Percentiles rank a stretch among this genome's conserved stretches.
Conservation (phyloP, 1,284 basidiomycete genomes). For the Leccinum griseonigrum region DNA sequence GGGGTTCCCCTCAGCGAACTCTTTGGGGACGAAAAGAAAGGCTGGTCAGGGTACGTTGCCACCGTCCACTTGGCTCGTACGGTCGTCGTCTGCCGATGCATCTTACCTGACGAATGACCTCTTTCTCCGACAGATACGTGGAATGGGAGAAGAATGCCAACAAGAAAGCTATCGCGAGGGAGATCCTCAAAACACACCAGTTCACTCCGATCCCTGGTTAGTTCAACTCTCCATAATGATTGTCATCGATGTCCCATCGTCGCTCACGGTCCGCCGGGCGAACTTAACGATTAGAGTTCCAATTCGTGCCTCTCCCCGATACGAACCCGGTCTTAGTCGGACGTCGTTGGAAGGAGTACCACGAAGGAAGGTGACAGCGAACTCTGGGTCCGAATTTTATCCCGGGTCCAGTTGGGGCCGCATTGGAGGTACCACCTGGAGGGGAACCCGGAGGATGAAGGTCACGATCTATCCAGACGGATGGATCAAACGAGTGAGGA, state of each 20-base stretch:
- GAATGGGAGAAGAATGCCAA: slow-evolving; percentile 16
- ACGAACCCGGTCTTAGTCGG: slow-evolving; percentile 54
- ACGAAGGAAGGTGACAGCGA: slow-evolving; percentile 25
- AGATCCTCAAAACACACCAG: slow-evolving; percentile 12
- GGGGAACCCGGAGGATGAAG: too few relatives aligned
- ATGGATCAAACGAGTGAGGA: too few relatives aligned
- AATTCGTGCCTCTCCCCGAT: slow-evolving; percentile 45
- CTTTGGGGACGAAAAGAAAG: slow-evolving; percentile 15
- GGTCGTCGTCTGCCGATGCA: neutral
- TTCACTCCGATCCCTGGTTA: slow-evolving; percentile 10
- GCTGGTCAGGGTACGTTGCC: slow-evolving; percentile 15
- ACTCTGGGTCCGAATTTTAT: too few relatives aligned
- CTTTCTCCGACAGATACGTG: slow-evolving; percentile 8
- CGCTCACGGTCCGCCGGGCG: neutral
- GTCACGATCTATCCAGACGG: too few relatives aligned
- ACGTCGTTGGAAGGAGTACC: slow-evolving; percentile 52
- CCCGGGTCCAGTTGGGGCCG: too few relatives aligned
- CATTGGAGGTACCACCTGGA: too few relatives aligned
- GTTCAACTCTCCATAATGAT: neutral
- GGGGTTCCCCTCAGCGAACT: slow-evolving; percentile 2
- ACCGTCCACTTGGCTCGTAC: neutral
- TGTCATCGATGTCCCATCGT: neutral
- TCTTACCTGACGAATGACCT: neutral
- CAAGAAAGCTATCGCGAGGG: slow-evolving; percentile 14
- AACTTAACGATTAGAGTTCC: slow-evolving; percentile 36